These are phyloP conservation scores for Diaporthe sp. DNA, from an alignment of 2,329 filamentous ascomycete genomes.

Conservation along the genomic window DNA sequence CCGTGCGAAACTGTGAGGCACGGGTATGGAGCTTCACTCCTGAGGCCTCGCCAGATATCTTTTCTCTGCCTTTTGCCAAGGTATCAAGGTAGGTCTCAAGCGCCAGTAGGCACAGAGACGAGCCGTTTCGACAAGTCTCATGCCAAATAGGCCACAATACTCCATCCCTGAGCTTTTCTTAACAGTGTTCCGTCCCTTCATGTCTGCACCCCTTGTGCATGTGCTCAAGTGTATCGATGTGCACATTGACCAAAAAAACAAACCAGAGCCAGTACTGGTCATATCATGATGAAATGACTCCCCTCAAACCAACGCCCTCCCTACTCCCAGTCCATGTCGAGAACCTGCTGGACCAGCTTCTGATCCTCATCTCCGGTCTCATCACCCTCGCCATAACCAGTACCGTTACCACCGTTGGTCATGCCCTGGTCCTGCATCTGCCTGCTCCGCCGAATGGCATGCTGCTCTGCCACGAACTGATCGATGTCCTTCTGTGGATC, in stretches of 20 bases:
- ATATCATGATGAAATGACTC: neutral
- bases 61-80: neutral
- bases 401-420: neutral
- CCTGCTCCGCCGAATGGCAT: neutral
- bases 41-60: neutral
- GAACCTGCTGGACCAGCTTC: neutral
- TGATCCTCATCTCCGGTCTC: neutral
- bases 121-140: neutral
- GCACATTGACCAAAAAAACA: neutral
- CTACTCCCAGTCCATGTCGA: constrained; percentile 22
- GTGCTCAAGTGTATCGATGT: neutral
- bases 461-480: neutral
- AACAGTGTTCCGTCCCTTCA: neutral
- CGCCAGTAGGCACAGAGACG: neutral
- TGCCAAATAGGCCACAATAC: neutral
- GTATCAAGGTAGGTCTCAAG: neutral
- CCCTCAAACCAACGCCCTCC: too few relatives aligned
- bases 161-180: neutral
- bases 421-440: neutral
- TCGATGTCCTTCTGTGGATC: neutral
- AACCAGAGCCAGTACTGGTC: too few relatives aligned
- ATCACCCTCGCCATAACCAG: neutral
- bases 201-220: neutral
- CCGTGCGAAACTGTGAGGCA: neutral
- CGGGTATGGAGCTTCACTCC: neutral